Evolutionary conservation across 2,329 filamentous ascomycete species (phyloP).

Genomic region (Talaromyces sp.): DNA sequence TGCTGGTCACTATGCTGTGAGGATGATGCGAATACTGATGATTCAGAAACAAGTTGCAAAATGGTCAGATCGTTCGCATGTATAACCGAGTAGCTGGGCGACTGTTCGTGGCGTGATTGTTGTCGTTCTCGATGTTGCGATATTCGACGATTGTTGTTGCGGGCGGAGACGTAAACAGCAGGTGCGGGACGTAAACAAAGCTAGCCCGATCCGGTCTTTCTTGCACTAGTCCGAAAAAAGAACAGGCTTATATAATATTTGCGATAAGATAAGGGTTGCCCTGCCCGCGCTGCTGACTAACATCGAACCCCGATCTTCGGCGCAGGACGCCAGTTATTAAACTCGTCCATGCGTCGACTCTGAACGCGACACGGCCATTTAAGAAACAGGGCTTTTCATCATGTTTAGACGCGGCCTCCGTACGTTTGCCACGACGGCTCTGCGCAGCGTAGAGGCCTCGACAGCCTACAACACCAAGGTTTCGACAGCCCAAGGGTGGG

Average conservation of each 20-base stretch:
- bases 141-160: constrained; percentile 9
- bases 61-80: background rate
- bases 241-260: background rate
- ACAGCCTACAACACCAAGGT: constrained; percentile 65
- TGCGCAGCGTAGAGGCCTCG: constrained; percentile 49
- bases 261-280: constrained; percentile 30
- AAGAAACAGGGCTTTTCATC: constrained; percentile 15
- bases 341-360: background rate
- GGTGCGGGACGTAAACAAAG: constrained; percentile 30
- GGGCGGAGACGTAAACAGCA: constrained; percentile 28
- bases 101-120: background rate
- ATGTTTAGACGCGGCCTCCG: constrained; percentile 70
- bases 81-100: background rate
- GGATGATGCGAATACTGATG: background rate
- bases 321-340: constrained; percentile 6
- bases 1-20: background rate
- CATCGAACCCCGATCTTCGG: constrained; percentile 18
- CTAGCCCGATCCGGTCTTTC: constrained; percentile 9
- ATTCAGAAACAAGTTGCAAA: background rate
- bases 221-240: background rate
- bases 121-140: background rate
- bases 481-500: constrained; percentile 73
- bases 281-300: constrained; percentile 21
- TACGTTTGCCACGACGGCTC: constrained; percentile 61
- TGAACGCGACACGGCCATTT: background rate